Conservation (phyloP, 306 rosid species). For the Mucuna pruriens region DNA sequence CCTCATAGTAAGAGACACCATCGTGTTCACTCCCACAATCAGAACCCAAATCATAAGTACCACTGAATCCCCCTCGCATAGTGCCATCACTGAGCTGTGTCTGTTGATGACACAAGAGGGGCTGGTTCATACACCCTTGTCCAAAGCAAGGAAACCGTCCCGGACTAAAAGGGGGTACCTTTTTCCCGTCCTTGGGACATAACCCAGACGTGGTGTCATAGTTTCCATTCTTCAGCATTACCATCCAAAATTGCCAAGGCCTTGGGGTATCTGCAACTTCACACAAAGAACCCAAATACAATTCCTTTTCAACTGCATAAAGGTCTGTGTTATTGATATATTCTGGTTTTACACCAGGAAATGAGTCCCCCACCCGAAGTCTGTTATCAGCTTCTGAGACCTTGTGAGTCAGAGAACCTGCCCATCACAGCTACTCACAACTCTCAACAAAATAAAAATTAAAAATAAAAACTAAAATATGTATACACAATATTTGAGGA, state of each 20-base stretch:
- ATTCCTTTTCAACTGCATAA: constrained; percentile 74
- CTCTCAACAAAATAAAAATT: constrained; percentile 11
- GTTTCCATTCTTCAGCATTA: constrained; percentile 88
- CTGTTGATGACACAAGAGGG: constrained; percentile 57
- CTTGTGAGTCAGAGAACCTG: constrained; percentile 55
- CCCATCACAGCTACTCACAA: constrained; percentile 30
- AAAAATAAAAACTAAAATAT: no score
- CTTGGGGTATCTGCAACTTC: constrained; percentile 59
- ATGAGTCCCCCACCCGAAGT: constrained; percentile 66
- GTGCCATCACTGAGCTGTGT: constrained; percentile 47
- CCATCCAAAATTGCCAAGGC: constrained; percentile 93
- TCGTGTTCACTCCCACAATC: constrained; percentile 37
- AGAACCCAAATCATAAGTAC: constrained; percentile 68
- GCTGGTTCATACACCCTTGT: constrained; percentile 84
- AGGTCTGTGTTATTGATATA: constrained; percentile 55
- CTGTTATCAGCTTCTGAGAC: constrained; percentile 59
- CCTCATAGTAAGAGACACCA: constrained; percentile 68
- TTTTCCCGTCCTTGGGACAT: constrained; percentile 71
- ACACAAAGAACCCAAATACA: constrained; percentile 69
- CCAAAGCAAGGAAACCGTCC: constrained; percentile 80
- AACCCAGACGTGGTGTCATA: constrained; percentile 63
- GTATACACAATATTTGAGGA: no score
- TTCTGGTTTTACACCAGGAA: constrained; percentile 45
- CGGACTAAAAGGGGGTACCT: constrained; percentile 55
- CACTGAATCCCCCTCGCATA: constrained; percentile 66